Evolutionary conservation across 2,329 filamentous ascomycete species (phyloP), one percentile per base, ranked within the genome.

Genomic region (Aureobasidium sp.): DNA sequence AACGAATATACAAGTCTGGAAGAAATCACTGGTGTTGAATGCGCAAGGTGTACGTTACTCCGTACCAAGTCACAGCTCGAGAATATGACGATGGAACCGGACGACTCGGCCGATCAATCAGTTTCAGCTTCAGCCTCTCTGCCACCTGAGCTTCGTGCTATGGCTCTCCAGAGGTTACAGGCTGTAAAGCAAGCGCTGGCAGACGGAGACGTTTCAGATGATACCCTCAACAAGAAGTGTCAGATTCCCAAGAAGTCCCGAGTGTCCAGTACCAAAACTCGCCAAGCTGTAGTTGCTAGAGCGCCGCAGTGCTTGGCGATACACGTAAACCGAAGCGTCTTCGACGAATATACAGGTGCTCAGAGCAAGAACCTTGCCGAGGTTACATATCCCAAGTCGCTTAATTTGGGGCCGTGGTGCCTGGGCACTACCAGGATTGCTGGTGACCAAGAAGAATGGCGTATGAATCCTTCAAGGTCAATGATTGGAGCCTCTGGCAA

Each of bases 241-340:
- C 72, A 76, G 20, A 76, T 80, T 20, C 68, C 72, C 0, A 78
- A 86, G 10, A 86, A 88, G 68, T 85, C 85, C 67, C 86, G 87
- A 69, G 84, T 91, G 8, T 84, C 82, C 23, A 86, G 88, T 17
- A 95, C 89, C 5, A 99, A 99, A 75, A 91, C 91, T 9, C 88
- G 92, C 63, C 94, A 97, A 72, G 87, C 89, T 10, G 90, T 93
- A 13, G 84, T 99, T 67, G 91, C 89, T 3, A 82, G 92, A 34
- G 83, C 91, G 1, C 94, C 94, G 1, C 85, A 86, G 65, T 90
- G 88, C 62, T 78, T 99, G 15, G 89, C 87, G 0, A 80, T 97
- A 9, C 94, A 99, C 72, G 83, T 97, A 72, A 97, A 97, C 70
- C 85, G 94, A 44, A 97, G 92, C 56, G 84, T 94, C 0, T 97